Conservation (phyloP, 1,284 basidiomycete species). For the Chalciporus piperatoides region DNA sequence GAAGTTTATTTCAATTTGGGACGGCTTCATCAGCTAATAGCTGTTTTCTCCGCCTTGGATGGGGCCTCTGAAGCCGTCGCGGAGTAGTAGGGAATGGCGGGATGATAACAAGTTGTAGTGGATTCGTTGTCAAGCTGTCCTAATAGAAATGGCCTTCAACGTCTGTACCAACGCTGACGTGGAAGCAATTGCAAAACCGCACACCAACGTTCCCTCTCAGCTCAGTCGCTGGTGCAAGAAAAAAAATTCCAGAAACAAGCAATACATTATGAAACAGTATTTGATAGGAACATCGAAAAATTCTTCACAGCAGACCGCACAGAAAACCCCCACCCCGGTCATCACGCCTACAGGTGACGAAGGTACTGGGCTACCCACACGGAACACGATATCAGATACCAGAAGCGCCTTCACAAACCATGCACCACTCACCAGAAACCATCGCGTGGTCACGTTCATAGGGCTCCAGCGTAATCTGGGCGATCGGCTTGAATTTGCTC, state of each 20-base stretch:
- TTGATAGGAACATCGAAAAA: slow-evolving; percentile 16
- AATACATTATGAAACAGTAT: slow-evolving; percentile 14
- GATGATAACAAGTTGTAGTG: not conserved
- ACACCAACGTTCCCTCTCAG: not conserved
- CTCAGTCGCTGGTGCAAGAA: slow-evolving; percentile 1
- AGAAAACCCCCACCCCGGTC: not conserved
- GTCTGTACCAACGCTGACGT: not conserved
- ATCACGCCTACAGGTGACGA: slow-evolving; percentile 39
- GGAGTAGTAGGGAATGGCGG: slow-evolving; percentile 1
- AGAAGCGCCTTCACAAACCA: not conserved
- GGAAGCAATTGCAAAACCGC: not conserved
- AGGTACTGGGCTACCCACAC: slow-evolving; percentile 46
- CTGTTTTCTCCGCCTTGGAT: slow-evolving; percentile 11
- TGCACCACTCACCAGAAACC: slow-evolving; percentile 55
- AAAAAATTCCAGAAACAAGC: not conserved
- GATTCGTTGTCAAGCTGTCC: not conserved
- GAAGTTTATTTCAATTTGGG: slow-evolving; percentile 68
- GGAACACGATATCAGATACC: slow-evolving; percentile 2
- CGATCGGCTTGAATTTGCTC: slow-evolving; percentile 86
- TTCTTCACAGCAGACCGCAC: slow-evolving; percentile 16
- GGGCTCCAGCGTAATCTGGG: slow-evolving; percentile 89
- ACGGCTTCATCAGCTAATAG: slow-evolving; percentile 52
- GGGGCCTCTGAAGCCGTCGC: slow-evolving; percentile 9
- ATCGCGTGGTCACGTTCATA: slow-evolving; percentile 83
- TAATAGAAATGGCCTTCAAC: not conserved